phyloP scores from a whole-genome alignment of 192 early-diverging fungal genomes.

The Powellomyces hirtus region DNA sequence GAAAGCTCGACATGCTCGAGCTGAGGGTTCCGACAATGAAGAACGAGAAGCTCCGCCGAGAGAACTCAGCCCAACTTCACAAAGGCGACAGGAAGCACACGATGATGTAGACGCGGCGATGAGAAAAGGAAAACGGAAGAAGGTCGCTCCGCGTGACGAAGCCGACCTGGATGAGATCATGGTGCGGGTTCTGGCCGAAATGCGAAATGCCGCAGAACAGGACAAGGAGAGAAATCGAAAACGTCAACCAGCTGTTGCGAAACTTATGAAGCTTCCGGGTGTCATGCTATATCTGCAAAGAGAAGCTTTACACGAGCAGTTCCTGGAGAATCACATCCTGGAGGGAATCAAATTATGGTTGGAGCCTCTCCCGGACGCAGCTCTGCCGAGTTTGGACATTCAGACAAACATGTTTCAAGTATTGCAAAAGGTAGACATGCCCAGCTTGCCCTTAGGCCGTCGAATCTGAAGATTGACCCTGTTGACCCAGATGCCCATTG shows the following conservation, averaged over 20 bases:
- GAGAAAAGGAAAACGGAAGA: constrained; percentile 36
- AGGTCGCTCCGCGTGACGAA: constrained; percentile 35
- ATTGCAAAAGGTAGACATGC: constrained; percentile 56
- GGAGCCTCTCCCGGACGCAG: constrained; percentile 85
- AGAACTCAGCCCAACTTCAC: constrained; percentile 19
- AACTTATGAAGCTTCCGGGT: constrained; percentile 61
- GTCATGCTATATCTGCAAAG: constrained; percentile 53
- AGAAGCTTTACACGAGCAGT: constrained; percentile 64
- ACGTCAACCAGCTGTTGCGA: constrained; percentile 59
- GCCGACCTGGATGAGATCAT: constrained; percentile 47
- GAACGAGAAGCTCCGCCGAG: constrained; percentile 7
- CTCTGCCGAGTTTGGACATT: constrained; percentile 85
- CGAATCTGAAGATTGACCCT: no score
- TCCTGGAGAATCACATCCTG: constrained; percentile 82
- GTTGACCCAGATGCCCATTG: constrained; percentile 59
- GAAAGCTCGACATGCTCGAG: background rate
- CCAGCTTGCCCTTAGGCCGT: background rate
- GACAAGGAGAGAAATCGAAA: constrained; percentile 63
- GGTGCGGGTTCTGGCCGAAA: constrained; percentile 42
- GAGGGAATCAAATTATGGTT: constrained; percentile 82
- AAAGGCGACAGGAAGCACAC: constrained; percentile 26
- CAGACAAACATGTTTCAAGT: constrained; percentile 75
- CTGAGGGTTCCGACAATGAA: background rate
- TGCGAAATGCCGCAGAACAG: constrained; percentile 60
- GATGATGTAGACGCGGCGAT: constrained; percentile 42